Percentiles rank a stretch among this genome's conserved stretches.
phyloP scores from a whole-genome alignment of 805 yeast genomes.

The Saturnispora silvae region DNA sequence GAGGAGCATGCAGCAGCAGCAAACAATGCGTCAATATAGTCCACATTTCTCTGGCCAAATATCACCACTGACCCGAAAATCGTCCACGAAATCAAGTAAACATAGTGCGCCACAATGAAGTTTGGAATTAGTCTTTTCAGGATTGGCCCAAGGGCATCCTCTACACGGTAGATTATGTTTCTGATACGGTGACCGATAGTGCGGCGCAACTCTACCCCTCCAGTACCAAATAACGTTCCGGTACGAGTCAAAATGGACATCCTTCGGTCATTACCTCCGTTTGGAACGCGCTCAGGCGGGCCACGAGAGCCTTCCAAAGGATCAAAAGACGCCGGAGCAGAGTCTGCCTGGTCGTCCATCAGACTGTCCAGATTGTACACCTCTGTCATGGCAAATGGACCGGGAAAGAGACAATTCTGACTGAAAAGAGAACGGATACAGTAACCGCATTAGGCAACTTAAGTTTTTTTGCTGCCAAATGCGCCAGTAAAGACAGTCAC shows the following conservation, averaged over 20 bases:
- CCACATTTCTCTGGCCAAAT: slow-evolving; percentile 57
- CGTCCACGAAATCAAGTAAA: slow-evolving; percentile 50
- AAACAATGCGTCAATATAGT: slow-evolving; percentile 74
- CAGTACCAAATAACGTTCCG: slow-evolving; percentile 8
- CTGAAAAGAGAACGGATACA: too few relatives aligned
- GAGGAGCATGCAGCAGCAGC: slow-evolving; percentile 69
- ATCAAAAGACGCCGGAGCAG: neutral
- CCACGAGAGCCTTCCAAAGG: neutral
- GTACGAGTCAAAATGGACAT: slow-evolving; percentile 5
- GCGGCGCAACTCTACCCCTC: slow-evolving; percentile 13
- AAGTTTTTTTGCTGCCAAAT: too few relatives aligned
- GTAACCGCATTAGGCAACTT: too few relatives aligned
- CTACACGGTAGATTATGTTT: slow-evolving; percentile 27
- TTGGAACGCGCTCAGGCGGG: neutral
- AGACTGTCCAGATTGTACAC: neutral
- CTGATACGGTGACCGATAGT: slow-evolving; percentile 26
- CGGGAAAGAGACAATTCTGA: too few relatives aligned
- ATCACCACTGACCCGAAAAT: slow-evolving; percentile 65
- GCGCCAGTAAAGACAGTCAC: too few relatives aligned
- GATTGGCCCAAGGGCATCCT: slow-evolving; percentile 31
- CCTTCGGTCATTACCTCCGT: slow-evolving; percentile 4
- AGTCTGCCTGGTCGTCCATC: too few relatives aligned
- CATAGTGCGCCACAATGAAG: slow-evolving; percentile 58
- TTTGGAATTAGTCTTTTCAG: slow-evolving; percentile 36
- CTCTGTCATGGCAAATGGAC: too few relatives aligned